phyloP scores from a whole-genome alignment of 495 filamentous ascomycete genomes.

The Aspergillus campestris region DNA sequence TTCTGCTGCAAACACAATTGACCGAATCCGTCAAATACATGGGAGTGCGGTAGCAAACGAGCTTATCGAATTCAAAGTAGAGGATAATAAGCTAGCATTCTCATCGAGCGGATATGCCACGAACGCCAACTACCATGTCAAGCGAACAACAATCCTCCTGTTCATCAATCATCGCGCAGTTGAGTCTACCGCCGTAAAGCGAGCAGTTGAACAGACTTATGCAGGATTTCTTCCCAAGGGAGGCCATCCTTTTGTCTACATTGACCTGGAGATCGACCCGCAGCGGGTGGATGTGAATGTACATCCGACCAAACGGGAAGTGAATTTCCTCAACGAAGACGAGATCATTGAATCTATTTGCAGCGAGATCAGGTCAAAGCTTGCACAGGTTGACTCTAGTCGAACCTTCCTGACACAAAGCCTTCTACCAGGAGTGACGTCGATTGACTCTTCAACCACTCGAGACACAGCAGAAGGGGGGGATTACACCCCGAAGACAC shows the following conservation, averaged over 20 bases:
- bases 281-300: conserved; percentile 94
- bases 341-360: conserved; percentile 90
- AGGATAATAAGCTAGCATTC: conserved; percentile 75
- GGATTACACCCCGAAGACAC: conserved; percentile 24
- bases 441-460: conserved; percentile 23
- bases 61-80: conserved; percentile 64
- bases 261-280: conserved; percentile 90
- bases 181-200: conserved; percentile 82
- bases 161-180: conserved; percentile 99
- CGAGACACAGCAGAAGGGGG: conserved; percentile 9
- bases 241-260: conserved; percentile 88
- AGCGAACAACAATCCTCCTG: conserved; percentile 78
- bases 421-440: conserved; percentile 58
- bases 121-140: conserved; percentile 94
- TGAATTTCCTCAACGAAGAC: conserved; percentile 97
- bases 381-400: conserved; percentile 88
- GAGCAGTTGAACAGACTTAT: conserved; percentile 87
- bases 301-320: conserved; percentile 95
- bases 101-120: conserved; percentile 72
- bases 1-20: conserved; percentile 57
- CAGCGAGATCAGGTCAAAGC: conserved; percentile 65
- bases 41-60: conserved; percentile 83
- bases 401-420: conserved; percentile 91
- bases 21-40: conserved; percentile 86
- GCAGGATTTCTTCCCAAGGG: conserved; percentile 85